A percentile compares a stretch with the other conserved stretches of the same genome.
Conservation (phyloP, 2,329 filamentous ascomycete species). For the Neophaeococcomyces aloes region DNA sequence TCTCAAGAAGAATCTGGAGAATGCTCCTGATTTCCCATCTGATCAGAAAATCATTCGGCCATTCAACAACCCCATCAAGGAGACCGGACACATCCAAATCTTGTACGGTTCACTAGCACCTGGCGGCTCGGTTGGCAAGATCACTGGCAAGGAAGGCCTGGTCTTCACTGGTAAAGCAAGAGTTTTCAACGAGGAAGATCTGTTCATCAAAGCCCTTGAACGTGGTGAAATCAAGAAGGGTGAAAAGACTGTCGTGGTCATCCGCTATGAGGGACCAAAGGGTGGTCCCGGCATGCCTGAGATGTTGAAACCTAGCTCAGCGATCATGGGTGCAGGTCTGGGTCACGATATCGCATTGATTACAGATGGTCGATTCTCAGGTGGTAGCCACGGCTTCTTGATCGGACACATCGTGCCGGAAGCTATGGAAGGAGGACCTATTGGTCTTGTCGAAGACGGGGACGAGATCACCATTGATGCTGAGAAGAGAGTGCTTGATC, state of each 20-base stretch:
- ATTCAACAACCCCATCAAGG: conserved; percentile 58
- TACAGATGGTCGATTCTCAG: conserved; percentile 67
- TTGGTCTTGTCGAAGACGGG: conserved; percentile 70
- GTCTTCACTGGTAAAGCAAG: conserved; percentile 58
- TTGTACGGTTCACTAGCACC: conserved; percentile 59
- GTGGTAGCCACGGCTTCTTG: conserved; percentile 75
- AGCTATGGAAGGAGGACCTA: conserved; percentile 74
- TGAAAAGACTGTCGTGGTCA: conserved; percentile 66
- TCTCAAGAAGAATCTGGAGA: conserved; percentile 48
- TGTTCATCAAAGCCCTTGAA: conserved; percentile 58
- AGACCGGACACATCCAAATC: conserved; percentile 63
- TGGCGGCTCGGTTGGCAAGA: conserved; percentile 62
- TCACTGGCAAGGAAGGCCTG: conserved; percentile 64
- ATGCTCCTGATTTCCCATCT: conserved; percentile 52
- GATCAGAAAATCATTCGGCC: conserved; percentile 61
- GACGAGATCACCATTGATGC: conserved; percentile 76
- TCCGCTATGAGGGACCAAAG: conserved; percentile 64
- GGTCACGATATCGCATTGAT: conserved; percentile 61
- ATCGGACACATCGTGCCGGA: conserved; percentile 84
- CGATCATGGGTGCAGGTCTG: conserved; percentile 63
- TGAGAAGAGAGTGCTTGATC: conserved; percentile 56
- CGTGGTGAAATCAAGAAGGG: conserved; percentile 60
- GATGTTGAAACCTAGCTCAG: conserved; percentile 62
- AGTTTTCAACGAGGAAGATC: conserved; percentile 59
- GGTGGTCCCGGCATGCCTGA: conserved; percentile 66